Evolutionary conservation across 768 basidiomycete species (phyloP).

Genomic region (Leccinum disarticulatum): DNA sequence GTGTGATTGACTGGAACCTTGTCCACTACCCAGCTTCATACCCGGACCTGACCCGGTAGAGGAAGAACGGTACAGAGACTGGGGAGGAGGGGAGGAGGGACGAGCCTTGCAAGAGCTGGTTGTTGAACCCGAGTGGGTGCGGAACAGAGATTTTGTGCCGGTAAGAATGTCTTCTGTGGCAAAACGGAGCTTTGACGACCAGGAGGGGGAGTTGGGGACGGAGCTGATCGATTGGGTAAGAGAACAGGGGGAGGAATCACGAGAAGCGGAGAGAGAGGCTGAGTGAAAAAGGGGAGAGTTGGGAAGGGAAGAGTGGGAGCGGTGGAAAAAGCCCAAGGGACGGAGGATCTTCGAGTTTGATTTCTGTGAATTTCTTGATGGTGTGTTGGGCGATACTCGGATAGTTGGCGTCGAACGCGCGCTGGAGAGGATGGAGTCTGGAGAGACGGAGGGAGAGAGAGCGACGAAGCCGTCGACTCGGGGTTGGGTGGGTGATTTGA

Average conservation of each 20-base stretch:
- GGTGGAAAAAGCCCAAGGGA: constrained; percentile 23
- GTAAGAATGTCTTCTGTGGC: constrained; percentile 33
- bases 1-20: neutral
- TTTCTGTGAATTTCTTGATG: constrained; percentile 2
- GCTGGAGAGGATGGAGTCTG: constrained; percentile 21
- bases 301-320: constrained; percentile 13
- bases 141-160: constrained; percentile 32
- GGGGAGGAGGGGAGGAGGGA: constrained; percentile 18
- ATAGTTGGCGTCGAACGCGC: constrained; percentile 22
- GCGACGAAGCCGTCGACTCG: constrained; percentile 1
- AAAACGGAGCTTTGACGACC: constrained; percentile 16
- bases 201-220: constrained; percentile 16
- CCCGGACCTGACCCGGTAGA: constrained; percentile 18
- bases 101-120: neutral
- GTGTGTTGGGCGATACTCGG: constrained; percentile 8
- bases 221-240: constrained; percentile 14
- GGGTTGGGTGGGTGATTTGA: constrained; percentile 6
- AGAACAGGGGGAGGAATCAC: constrained; percentile 15
- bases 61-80: constrained; percentile 19
- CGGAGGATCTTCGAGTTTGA: constrained; percentile 22
- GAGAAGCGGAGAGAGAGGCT: constrained; percentile 15
- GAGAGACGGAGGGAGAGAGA: constrained; percentile 22
- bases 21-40: neutral
- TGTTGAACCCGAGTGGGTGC: constrained; percentile 22
- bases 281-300: constrained; percentile 10